Base-by-base conservation (phyloP, 257 asterid genomes). In the Knoxia roxburghii region DNA sequence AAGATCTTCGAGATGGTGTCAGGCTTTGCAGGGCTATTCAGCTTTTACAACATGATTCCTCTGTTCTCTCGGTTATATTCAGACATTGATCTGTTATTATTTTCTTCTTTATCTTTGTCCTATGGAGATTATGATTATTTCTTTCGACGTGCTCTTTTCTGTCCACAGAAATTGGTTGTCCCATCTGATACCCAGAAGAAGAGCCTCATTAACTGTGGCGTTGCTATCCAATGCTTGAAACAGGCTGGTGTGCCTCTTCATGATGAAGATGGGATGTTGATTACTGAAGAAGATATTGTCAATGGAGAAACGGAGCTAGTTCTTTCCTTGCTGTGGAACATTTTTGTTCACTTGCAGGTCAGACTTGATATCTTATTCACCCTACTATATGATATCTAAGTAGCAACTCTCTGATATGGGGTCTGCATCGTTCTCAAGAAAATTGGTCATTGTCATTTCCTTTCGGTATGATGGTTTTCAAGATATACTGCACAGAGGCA, bases 301-400 rank as follows among this genome's bases (percentile, higher is more conserved):
- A 83, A 77, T 72, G 88, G 87, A 21, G 98, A 89, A 68, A 87
- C 83, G 83, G 98, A 92, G 82, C 93, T 92, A 54, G 77, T 82
- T 58, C 78, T 92, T 70, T 81, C 95, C 69, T 77, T 89, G 85
- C 87, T 89, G 56, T 92, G 98, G 98, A 89, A 82, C 83, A 82
- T 89, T 75, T 92, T 92, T 84, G 89, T 89, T 76, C 85, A 89
- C 86, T 83, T 92, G 72, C 98, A 89, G 97, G 98, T 92, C 75
- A 37, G 68, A 51, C 26, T 71, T 45, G 60, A 45, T 49, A 48
- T 65, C 17, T 48, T 35, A 65, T 33, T 15, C 40, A 27, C 21
- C 30, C 64, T 0, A n/a, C 32, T 53, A 52, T 46, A 26, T 17
- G 43, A 45, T 30, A 7, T 45, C 54, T 9, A 48, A 64, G 3